Conservation (phyloP, 2,329 filamentous ascomycete species). For the Pseudopithomyces chartarum region DNA sequence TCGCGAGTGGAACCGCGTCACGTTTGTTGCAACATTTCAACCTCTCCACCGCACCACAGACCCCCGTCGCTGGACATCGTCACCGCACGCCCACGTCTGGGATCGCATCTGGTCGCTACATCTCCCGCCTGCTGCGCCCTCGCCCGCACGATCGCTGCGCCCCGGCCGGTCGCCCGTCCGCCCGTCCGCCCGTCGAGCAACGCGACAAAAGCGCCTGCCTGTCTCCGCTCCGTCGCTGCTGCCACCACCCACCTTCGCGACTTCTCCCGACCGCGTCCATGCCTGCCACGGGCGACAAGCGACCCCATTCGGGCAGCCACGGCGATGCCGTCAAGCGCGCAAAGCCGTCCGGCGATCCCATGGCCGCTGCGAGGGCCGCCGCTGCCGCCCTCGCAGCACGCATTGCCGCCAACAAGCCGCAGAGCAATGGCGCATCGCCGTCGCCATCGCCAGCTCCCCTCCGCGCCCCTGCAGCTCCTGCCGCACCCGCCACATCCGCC, state of each 20-base stretch:
- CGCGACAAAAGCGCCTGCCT: too few relatives aligned
- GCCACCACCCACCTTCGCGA: slow-evolving; percentile 2
- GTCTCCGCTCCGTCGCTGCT: too few relatives aligned
- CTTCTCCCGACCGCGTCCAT: slow-evolving; percentile 15
- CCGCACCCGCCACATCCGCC: neutral
- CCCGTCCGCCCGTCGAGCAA: too few relatives aligned
- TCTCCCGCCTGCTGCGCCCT: too few relatives aligned
- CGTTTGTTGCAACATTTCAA: slow-evolving; percentile 8
- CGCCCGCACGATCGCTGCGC: too few relatives aligned
- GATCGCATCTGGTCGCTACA: too few relatives aligned
- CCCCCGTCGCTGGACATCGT: too few relatives aligned
- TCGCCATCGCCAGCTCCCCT: neutral
- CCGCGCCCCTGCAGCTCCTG: neutral
- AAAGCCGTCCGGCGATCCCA: slow-evolving; percentile 32
- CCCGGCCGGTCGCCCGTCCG: too few relatives aligned
- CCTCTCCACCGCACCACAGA: slow-evolving; percentile 2
- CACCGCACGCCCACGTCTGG: too few relatives aligned
- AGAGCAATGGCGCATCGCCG: slow-evolving; percentile 20
- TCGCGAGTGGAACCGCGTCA: slow-evolving; percentile 19
- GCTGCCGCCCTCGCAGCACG: slow-evolving; percentile 35
- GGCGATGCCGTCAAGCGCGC: slow-evolving; percentile 48
- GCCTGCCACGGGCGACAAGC: slow-evolving; percentile 46
- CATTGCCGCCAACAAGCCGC: slow-evolving; percentile 32
- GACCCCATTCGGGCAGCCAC: slow-evolving; percentile 45
- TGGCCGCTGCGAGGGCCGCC: slow-evolving; percentile 37